Base-by-base conservation (phyloP, 495 filamentous ascomycete genomes). In the Penicillium macrosclerotiorum region DNA sequence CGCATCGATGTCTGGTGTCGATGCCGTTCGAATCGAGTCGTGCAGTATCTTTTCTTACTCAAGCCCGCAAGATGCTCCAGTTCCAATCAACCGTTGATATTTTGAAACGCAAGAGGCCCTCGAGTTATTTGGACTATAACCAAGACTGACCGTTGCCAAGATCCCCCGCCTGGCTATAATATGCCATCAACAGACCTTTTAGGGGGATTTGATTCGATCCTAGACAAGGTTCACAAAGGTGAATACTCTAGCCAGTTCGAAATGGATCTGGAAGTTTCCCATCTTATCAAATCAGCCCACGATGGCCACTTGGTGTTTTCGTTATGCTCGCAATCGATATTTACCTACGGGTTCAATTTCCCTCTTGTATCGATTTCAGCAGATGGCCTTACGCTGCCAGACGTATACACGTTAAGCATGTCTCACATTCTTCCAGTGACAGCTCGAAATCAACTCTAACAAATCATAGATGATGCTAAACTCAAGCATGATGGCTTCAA, bases 1-100 rank as follows among this genome's bases (percentile, higher is more conserved):
- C 68, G 3, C 73, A 72, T 51, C 55, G 70, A 25, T 84, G 80
- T 50, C 63, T 84, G n/a, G 64, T 56, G 19, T 77, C 67, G 16
- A 75, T 82, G 35, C 80, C 80, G 0, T 81, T 84, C 52, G 72
- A 78, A 45, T 32, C 67, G 3, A 72, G 68, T 20, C 71, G 76
- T 13, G 79, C 75, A 5, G 57, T 63, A 9, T 55, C 66, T 7
- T 81, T 83, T 49, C 23, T 83, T 13, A 52, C 62, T 17, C 80
- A 83, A 53, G 77, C 72, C 38, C 76, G 74, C 44, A 73, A 80
- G 31, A 75, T 73, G 3, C 50, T 83, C 1, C 70, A 82, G 53
- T 82, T 81, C 37, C 80, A 83, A 45, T 76, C 66, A 22, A 82
- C 78, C 0, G 37, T 80, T 13, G 67, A 69, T 14, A 77, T 77